These are phyloP conservation scores for Epichloe gansuensis DNA, from an alignment of 2,329 filamentous ascomycete species.

Conservation along the genomic window DNA sequence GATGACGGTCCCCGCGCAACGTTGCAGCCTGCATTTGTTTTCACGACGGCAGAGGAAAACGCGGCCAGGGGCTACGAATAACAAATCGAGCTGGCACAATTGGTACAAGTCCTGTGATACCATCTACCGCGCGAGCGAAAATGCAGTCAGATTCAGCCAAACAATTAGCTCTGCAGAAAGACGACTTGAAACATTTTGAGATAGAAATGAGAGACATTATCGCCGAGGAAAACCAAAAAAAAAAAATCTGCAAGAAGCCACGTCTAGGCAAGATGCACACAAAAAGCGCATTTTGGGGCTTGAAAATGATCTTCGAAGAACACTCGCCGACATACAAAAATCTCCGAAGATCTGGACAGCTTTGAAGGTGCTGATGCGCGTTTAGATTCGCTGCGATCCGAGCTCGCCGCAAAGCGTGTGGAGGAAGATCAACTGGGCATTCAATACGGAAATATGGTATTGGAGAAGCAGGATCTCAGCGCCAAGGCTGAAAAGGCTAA, in stretches of 20 bases:
- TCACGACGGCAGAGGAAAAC: conserved; percentile 42
- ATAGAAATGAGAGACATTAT: conserved; percentile 41
- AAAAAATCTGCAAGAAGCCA: conserved; percentile 36
- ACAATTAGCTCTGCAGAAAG: conserved; percentile 44
- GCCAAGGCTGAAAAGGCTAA: conserved; percentile 29
- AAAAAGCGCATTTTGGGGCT: conserved; percentile 25
- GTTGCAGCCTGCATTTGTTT: conserved; percentile 62
- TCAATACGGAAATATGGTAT: conserved; percentile 40
- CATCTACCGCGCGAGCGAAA: conserved; percentile 44
- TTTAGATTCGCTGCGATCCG: conserved; percentile 44
- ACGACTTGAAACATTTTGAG: conserved; percentile 40
- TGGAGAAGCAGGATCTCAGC: conserved; percentile 38
- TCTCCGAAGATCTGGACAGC: conserved; percentile 48
- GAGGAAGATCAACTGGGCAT: conserved; percentile 37
- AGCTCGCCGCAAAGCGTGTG: conserved; percentile 43
- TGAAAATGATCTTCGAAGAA: conserved; percentile 42
- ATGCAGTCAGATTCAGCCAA: conserved; percentile 68
- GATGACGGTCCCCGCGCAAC: conserved; percentile 48
- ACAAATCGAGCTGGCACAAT: conserved; percentile 29
- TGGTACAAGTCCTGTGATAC: conserved; percentile 30
- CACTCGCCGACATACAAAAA: conserved; percentile 44
- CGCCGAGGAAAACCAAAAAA: conserved; percentile 32
- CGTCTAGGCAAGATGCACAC: conserved; percentile 33
- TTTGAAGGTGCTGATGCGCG: conserved; percentile 57
- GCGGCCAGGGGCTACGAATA: conserved; percentile 49